Evolutionary conservation across 208 protist genomes (phyloP).

Genomic region (Phytomonas sp.): DNA sequence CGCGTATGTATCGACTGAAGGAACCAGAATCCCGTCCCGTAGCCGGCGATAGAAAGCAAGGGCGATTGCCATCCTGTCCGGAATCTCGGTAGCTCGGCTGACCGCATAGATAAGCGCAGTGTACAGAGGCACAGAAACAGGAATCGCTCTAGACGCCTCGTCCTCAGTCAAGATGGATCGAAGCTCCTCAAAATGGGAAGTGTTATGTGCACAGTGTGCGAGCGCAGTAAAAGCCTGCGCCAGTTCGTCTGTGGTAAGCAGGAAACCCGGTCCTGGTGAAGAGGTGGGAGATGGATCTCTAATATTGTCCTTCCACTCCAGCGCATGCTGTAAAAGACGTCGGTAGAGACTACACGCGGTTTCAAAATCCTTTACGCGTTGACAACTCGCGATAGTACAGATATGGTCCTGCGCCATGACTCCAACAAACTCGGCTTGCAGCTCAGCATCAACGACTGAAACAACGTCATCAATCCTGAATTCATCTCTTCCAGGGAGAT

Average conservation of each 20-base stretch:
- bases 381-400: slow-evolving; percentile 58
- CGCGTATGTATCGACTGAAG: slow-evolving; percentile 55
- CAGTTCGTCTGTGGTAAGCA: slow-evolving; percentile 23
- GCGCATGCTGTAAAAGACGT: slow-evolving; percentile 50
- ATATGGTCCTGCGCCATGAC: slow-evolving; percentile 60
- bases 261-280: slow-evolving; percentile 23
- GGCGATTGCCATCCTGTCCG: slow-evolving; percentile 52
- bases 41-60: slow-evolving; percentile 76
- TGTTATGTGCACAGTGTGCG: slow-evolving; percentile 31
- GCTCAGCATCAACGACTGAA: slow-evolving; percentile 37
- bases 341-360: slow-evolving; percentile 57
- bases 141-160: slow-evolving; percentile 39
- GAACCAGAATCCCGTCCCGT: slow-evolving; percentile 41
- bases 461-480: slow-evolving; percentile 62
- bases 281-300: not conserved
- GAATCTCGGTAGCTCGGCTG: slow-evolving; percentile 41
- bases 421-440: slow-evolving; percentile 25
- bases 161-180: slow-evolving; percentile 46
- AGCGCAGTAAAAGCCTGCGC: slow-evolving; percentile 40
- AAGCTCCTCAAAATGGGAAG: slow-evolving; percentile 47
- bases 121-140: slow-evolving; percentile 68
- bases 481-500: slow-evolving; percentile 13
- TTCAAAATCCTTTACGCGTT: slow-evolving; percentile 35
- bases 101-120: slow-evolving; percentile 65
- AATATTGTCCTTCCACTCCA: not conserved